Percentiles rank a stretch among this genome's conserved stretches.
These are phyloP conservation scores for Pestalotiopsis sp. DNA, from an alignment of 2,329 filamentous ascomycete species.

Conservation along the genomic window DNA sequence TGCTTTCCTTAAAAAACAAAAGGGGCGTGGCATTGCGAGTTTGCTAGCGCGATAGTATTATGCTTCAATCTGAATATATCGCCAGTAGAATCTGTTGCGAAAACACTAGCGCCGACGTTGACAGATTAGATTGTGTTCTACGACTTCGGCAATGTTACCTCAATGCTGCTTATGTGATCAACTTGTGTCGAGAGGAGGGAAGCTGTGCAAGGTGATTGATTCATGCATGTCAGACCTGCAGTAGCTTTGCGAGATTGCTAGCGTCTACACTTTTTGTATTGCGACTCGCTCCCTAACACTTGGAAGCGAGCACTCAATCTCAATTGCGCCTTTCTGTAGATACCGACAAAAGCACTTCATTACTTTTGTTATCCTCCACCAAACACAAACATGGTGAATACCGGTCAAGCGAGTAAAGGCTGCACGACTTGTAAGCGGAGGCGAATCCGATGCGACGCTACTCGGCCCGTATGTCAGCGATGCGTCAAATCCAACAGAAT, in stretches of 20 bases:
- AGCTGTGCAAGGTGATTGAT: background rate
- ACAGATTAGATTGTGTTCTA: background rate
- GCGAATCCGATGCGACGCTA: background rate
- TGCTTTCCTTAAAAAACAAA: background rate
- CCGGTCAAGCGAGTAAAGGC: background rate
- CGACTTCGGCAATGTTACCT: background rate
- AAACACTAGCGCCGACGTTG: background rate
- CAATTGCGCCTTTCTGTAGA: background rate
- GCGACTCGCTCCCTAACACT: too few species aligned
- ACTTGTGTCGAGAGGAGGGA: background rate
- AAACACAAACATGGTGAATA: background rate
- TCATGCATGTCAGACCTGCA: background rate
- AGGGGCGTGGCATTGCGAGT: background rate
- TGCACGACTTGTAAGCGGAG: background rate
- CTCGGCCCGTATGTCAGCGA: background rate
- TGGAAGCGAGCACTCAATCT: background rate
- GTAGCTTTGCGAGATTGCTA: constrained; percentile 1
- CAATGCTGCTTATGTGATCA: background rate
- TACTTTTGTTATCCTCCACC: too few species aligned
- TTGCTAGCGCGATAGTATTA: background rate
- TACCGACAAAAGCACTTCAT: too few species aligned
- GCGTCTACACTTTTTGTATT: background rate
- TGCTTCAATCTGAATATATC: background rate
- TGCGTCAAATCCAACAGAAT: background rate
- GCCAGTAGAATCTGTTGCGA: background rate